Conservation (phyloP, 495 filamentous ascomycete genomes). For the Hypoxylon rickii region DNA sequence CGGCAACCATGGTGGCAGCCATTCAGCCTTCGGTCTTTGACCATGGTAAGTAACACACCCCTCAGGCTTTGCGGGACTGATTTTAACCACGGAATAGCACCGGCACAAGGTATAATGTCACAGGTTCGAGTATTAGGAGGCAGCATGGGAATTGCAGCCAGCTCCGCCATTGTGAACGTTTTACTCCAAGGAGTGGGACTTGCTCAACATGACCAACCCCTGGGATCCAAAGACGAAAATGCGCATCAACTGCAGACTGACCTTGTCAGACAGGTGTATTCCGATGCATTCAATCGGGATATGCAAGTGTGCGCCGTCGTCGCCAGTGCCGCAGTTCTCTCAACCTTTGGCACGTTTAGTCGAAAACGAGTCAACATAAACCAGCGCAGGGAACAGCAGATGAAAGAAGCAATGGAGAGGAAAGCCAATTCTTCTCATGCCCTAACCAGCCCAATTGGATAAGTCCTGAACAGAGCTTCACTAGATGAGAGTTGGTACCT, state of each 20-base stretch:
- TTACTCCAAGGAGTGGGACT: slow-evolving; percentile 24
- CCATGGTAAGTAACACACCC: slow-evolving; percentile 38
- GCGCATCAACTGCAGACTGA: slow-evolving; percentile 14
- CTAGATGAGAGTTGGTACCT: too few relatives aligned
- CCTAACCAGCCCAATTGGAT: not conserved
- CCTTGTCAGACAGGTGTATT: slow-evolving; percentile 38
- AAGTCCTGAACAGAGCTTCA: too few relatives aligned
- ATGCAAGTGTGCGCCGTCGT: slow-evolving; percentile 47
- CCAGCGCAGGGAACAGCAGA: slow-evolving; percentile 31
- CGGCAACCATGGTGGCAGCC: slow-evolving; percentile 42
- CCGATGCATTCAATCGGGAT: slow-evolving; percentile 43
- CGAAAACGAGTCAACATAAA: slow-evolving; percentile 27
- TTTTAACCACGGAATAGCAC: slow-evolving; percentile 38
- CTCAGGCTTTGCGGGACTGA: not conserved
- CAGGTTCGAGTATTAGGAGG: slow-evolving; percentile 58
- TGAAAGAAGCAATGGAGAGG: slow-evolving; percentile 8
- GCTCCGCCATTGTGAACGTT: slow-evolving; percentile 49
- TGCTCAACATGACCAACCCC: slow-evolving; percentile 30
- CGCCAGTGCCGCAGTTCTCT: slow-evolving; percentile 37
- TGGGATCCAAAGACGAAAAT: slow-evolving; percentile 20
- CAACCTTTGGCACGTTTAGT: slow-evolving; percentile 37
- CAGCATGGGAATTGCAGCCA: slow-evolving; percentile 57
- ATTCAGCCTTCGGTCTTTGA: slow-evolving; percentile 42
- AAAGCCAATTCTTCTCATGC: slow-evolving; percentile 4
- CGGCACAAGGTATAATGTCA: slow-evolving; percentile 56